A percentile compares a stretch with the other conserved stretches of the same genome.
These are phyloP conservation scores for Epichloe amarillans DNA, from an alignment of 2,329 filamentous ascomycete species.

Conservation along the genomic window DNA sequence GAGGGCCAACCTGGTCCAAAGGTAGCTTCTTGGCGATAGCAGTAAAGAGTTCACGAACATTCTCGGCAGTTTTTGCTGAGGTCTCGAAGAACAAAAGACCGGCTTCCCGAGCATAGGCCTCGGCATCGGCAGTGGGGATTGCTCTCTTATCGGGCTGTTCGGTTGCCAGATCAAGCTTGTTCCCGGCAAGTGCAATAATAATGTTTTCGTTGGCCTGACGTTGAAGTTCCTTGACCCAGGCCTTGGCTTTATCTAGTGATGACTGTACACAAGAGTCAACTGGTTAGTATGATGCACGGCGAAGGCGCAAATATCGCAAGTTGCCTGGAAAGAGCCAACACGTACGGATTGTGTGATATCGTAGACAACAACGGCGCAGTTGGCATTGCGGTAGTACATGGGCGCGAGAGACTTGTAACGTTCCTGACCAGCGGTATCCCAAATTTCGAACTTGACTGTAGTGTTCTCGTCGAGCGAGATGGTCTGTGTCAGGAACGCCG, in stretches of 20 bases:
- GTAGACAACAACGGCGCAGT: conserved; percentile 98
- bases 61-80: conserved; percentile 92
- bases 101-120: conserved; percentile 88
- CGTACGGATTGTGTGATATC: conserved; percentile 97
- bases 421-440: conserved; percentile 97
- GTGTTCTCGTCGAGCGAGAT: conserved; percentile 97
- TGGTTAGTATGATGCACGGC: not conserved
- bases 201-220: conserved; percentile 99
- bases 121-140: conserved; percentile 76
- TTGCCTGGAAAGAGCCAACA: not conserved
- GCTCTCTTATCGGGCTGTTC: conserved; percentile 94
- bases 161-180: conserved; percentile 92
- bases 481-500: conserved; percentile 96
- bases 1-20: conserved; percentile 86
- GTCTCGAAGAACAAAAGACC: conserved; percentile 97
- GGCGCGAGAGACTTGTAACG: conserved; percentile 97
- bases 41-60: conserved; percentile 90
- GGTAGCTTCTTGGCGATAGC: conserved; percentile 96
- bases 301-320: not conserved
- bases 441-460: conserved; percentile 99
- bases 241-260: conserved; percentile 96
- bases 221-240: conserved; percentile 98
- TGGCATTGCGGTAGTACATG: conserved; percentile 99
- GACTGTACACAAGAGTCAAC: conserved; percentile 41
- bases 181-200: conserved; percentile 93